Base-by-base conservation (phyloP, 208 protist genomes). In the Acanthamoeba healyi region DNA sequence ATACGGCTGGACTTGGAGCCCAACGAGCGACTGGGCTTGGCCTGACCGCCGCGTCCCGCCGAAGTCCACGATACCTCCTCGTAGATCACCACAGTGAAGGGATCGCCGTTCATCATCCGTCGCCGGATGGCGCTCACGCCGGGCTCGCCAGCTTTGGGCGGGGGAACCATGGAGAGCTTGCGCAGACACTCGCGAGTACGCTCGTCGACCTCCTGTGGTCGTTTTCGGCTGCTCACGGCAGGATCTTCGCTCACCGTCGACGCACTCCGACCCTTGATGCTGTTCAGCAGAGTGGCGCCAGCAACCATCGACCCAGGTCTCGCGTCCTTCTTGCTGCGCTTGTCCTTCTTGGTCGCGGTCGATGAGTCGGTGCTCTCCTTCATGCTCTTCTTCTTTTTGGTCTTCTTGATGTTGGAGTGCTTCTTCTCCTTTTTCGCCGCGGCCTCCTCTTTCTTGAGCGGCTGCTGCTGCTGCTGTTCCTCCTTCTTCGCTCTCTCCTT, bases 71-170 rank as follows among this genome's bases (percentile, higher is more conserved):
- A 42, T 32, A 79, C 70, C 6, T 79, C 70, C 4, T 17, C 10
- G 38, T 79, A 44, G 70, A 79, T 38, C 24, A 79, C 70, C 29
- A 79, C 70, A 7, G 70, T 79, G 70, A 79, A 79, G 70, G 70
- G 38, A 24, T 79, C 70, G 38, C 70, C 70, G 7, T 12, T 42
- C 70, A 79, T 38, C 70, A 79, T 19, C 10, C 70, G 70, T 9
- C 38, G 70, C 12, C 70, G 70, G 5, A 79, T 79, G 70, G 38
- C 24, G 70, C 38, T 12, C 38, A 42, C 70, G 38, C 70, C 32
- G 36, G 26, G 7, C 10, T 6, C 6, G n/a, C 70, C 70, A 5
- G 24, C 38, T 32, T 38, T 79, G 70, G 70, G 70, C 7, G 70
- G 70, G 29, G 70, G 70, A 42, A 32, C 70, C 10, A 79, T 32